Percentiles rank a stretch among this genome's conserved stretches.
These are phyloP conservation scores for Piloderma croceum DNA, from an alignment of 768 basidiomycete genomes.

Conservation along the genomic window DNA sequence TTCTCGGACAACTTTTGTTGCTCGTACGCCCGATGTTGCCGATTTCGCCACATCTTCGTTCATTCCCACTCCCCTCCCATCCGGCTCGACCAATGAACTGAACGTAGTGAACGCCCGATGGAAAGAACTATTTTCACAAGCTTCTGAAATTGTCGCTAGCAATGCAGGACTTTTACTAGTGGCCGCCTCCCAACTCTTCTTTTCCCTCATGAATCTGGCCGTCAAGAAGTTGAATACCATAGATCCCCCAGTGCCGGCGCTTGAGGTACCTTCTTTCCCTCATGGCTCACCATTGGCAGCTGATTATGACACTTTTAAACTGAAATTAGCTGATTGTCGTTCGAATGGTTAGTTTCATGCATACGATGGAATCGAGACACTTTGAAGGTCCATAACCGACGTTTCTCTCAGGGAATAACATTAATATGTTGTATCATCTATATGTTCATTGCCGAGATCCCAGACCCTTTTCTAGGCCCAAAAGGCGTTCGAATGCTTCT, in stretches of 20 bases:
- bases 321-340: constrained; percentile 43
- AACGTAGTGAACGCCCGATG: too few relatives aligned
- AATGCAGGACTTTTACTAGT: constrained; percentile 62
- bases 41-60: too few relatives aligned
- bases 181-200: constrained; percentile 50
- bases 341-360: constrained; percentile 64
- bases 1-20: too few relatives aligned
- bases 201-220: constrained; percentile 53
- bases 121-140: too few relatives aligned
- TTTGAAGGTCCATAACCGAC: too few relatives aligned
- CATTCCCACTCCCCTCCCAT: too few relatives aligned
- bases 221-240: constrained; percentile 59
- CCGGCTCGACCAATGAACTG: too few relatives aligned
- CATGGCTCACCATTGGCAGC: background rate
- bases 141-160: background rate
- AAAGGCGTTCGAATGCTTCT: constrained; percentile 59
- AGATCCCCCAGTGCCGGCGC: constrained; percentile 51
- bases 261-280: constrained; percentile 29
- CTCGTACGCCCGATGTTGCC: too few relatives aligned
- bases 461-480: constrained; percentile 64
- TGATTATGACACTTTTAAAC: background rate
- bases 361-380: too few relatives aligned
- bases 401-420: constrained; percentile 39
- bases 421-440: constrained; percentile 45
- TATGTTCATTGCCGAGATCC: constrained; percentile 37